Evolutionary conservation across 345 rosid species (phyloP).

Genomic region (Firmiana major): DNA sequence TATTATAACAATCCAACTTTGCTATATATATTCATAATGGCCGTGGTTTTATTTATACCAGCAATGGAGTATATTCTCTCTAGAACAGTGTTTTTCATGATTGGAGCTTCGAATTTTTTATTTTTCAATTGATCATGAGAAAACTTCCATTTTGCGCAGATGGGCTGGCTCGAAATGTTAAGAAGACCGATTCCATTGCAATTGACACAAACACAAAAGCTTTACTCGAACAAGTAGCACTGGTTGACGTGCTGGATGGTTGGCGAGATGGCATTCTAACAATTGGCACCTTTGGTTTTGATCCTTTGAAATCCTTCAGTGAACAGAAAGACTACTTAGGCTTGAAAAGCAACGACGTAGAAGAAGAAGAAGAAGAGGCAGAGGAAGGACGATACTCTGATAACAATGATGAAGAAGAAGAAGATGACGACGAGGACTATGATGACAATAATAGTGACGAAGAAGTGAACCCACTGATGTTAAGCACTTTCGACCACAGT

Average conservation of each 20-base stretch:
- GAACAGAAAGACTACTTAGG: constrained; percentile 28
- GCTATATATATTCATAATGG: too few species aligned
- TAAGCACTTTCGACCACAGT: constrained; percentile 28
- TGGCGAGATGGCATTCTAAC: constrained; percentile 84
- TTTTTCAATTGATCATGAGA: neutral
- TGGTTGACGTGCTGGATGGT: constrained; percentile 65
- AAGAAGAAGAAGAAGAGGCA: neutral
- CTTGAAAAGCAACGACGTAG: constrained; percentile 27
- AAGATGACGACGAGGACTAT: constrained; percentile 20
- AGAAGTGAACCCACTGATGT: constrained; percentile 69
- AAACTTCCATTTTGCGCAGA: constrained; percentile 26
- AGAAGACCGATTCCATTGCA: constrained; percentile 46
- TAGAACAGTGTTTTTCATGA: neutral
- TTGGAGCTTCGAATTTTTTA: neutral
- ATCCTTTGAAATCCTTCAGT: constrained; percentile 40
- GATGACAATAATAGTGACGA: constrained; percentile 29
- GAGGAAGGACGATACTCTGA: constrained; percentile 20
- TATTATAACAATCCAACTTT: neutral
- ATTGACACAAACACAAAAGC: constrained; percentile 54
- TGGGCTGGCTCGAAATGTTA: constrained; percentile 42
- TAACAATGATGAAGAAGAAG: constrained; percentile 28
- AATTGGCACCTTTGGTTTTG: constrained; percentile 86
- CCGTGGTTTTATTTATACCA: neutral
- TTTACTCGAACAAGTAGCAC: constrained; percentile 59
- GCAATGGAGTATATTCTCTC: neutral